Percentiles rank a stretch among this genome's conserved stretches.
Evolutionary conservation across 805 yeast genomes (phyloP).

Genomic region (Kodamaea jinghongensis): DNA sequence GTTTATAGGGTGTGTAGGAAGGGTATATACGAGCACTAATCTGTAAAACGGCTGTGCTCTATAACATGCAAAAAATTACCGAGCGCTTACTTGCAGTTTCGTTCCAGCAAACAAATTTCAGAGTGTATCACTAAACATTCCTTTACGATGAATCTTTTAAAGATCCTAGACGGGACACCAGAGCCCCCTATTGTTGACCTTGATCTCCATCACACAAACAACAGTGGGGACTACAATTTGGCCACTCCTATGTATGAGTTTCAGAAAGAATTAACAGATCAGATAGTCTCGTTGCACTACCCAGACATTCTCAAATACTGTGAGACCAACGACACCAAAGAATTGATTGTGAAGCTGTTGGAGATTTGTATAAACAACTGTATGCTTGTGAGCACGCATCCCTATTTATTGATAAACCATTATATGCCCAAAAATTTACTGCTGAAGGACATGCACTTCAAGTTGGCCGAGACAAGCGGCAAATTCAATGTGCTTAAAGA

Average conservation of each 20-base stretch:
- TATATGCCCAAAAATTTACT: conserved; percentile 77
- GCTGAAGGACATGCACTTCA: conserved; percentile 66
- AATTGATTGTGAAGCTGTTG: conserved; percentile 69
- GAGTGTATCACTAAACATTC: no score
- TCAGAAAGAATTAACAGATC: conserved; percentile 87
- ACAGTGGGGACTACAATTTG: conserved; percentile 64
- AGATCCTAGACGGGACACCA: conserved; percentile 78
- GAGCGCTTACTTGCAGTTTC: background rate
- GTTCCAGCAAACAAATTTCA: background rate
- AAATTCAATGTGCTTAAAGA: conserved; percentile 73
- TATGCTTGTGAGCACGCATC: conserved; percentile 82
- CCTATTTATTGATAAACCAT: conserved; percentile 79
- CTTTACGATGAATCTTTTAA: conserved; percentile 62
- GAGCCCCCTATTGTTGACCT: conserved; percentile 72
- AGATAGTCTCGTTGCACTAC: conserved; percentile 86
- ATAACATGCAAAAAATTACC: background rate
- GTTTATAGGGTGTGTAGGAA: background rate
- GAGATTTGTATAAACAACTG: conserved; percentile 73
- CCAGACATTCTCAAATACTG: conserved; percentile 86
- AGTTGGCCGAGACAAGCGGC: conserved; percentile 76
- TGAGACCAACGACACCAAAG: conserved; percentile 52
- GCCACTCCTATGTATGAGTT: conserved; percentile 84
- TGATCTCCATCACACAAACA: conserved; percentile 44
- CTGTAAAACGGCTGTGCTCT: background rate
- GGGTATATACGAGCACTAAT: background rate